Conservation (phyloP, 2,329 filamentous ascomycete species). For the Alternaria gaisen region DNA sequence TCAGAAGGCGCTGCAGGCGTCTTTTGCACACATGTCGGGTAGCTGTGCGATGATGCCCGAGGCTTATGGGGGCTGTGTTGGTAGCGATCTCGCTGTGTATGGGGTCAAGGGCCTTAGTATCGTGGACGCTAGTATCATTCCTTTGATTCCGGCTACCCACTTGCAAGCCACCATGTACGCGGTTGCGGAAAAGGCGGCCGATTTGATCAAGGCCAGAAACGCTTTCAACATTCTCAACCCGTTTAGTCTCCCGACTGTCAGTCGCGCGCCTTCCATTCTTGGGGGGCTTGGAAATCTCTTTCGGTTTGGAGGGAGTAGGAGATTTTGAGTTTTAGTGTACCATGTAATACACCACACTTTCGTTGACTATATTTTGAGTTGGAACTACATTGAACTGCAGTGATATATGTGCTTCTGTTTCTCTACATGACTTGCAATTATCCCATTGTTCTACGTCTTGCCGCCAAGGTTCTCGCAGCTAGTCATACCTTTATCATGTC, state of each 20-base stretch:
- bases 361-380: not conserved
- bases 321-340: not conserved
- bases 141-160: constrained; percentile 41
- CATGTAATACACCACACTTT: not conserved
- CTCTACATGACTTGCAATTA: no score
- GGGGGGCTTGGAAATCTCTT: not conserved
- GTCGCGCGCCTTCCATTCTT: not conserved
- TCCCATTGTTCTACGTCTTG: no score
- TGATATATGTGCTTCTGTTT: no score
- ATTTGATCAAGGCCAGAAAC: constrained; percentile 39
- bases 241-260: not conserved
- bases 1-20: constrained; percentile 25
- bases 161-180: constrained; percentile 44
- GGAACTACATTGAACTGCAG: no score
- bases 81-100: constrained; percentile 34
- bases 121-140: constrained; percentile 44
- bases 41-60: constrained; percentile 43
- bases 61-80: constrained; percentile 39
- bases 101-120: constrained; percentile 38
- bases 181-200: constrained; percentile 44
- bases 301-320: not conserved
- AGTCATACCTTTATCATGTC: no score
- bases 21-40: constrained; percentile 40
- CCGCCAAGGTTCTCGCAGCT: no score
- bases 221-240: not conserved